phyloP scores from a whole-genome alignment of 2,329 filamentous ascomycete species.

The Sphaerulina vaccinii region DNA sequence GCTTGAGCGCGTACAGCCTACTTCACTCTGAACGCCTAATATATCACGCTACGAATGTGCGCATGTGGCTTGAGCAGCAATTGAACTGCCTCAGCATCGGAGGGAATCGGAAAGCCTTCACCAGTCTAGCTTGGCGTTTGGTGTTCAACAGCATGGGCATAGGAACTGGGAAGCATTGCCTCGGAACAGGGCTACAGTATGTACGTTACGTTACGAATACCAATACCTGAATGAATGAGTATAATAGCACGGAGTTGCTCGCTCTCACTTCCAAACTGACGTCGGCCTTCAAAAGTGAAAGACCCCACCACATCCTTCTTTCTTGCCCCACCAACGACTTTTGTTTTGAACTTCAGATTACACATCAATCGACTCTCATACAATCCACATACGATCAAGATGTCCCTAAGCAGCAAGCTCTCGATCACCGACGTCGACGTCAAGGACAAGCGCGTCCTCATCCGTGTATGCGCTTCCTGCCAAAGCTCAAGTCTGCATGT shows the following conservation, averaged over 20 bases:
- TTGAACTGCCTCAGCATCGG: constrained; percentile 3
- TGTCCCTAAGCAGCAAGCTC: constrained; percentile 99
- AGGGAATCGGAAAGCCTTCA: constrained; percentile 10
- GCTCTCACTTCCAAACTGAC: too few species aligned
- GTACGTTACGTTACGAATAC: not conserved
- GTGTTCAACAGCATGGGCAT: constrained; percentile 9
- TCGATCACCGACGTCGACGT: constrained; percentile 94
- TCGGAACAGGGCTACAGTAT: constrained; percentile 12
- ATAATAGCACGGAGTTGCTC: too few species aligned
- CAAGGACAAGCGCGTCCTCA: constrained; percentile 97
- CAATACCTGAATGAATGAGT: not conserved
- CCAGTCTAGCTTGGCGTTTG: constrained; percentile 14
- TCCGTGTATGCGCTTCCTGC: constrained; percentile 61
- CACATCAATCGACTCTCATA: not conserved
- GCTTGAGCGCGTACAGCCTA: constrained; percentile 5
- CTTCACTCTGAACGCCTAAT: not conserved
- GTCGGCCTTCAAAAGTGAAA: not conserved
- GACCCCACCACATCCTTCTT: too few species aligned
- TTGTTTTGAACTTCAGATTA: not conserved
- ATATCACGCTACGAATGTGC: not conserved
- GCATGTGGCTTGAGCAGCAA: not conserved
- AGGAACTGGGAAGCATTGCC: constrained; percentile 15
- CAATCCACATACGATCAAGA: constrained; percentile 46
- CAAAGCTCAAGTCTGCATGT: not conserved
- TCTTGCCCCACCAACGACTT: not conserved